Conservation (phyloP, 2,329 filamentous ascomycete genomes). For the Alternaria solani region DNA sequence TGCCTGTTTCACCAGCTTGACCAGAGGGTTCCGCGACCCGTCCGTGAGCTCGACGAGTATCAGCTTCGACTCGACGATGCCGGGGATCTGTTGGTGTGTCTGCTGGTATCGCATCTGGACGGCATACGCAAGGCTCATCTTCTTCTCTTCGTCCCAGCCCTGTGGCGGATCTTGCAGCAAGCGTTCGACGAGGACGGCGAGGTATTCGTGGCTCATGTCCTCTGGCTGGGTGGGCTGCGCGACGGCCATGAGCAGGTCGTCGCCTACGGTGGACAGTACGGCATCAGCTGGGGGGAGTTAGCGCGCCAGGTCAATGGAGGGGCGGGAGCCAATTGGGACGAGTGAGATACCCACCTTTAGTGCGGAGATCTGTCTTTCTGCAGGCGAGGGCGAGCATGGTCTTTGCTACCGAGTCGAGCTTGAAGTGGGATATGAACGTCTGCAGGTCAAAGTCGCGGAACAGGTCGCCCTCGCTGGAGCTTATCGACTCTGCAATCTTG, state of each 20-base stretch:
- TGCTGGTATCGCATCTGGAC: conserved; percentile 69
- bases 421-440: conserved; percentile 95
- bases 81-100: conserved; percentile 70
- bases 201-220: conserved; percentile 72
- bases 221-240: conserved; percentile 69
- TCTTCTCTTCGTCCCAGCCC: conserved; percentile 79
- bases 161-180: conserved; percentile 87
- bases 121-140: conserved; percentile 72
- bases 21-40: conserved; percentile 66
- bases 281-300: conserved; percentile 72
- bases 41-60: conserved; percentile 73
- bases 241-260: conserved; percentile 78
- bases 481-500: conserved; percentile 93
- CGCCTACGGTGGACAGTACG: conserved; percentile 83
- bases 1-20: conserved; percentile 72
- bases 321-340: neutral
- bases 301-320: conserved; percentile 15
- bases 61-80: conserved; percentile 73
- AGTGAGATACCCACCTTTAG: conserved; percentile 72
- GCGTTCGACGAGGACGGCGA: conserved; percentile 83
- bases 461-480: conserved; percentile 87
- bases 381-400: conserved; percentile 88
- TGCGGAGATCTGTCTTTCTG: conserved; percentile 82
- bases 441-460: conserved; percentile 97
- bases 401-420: conserved; percentile 86